Evolutionary conservation across 1,139 yeast genomes (phyloP).

Genomic region (Pichia terricola): DNA sequence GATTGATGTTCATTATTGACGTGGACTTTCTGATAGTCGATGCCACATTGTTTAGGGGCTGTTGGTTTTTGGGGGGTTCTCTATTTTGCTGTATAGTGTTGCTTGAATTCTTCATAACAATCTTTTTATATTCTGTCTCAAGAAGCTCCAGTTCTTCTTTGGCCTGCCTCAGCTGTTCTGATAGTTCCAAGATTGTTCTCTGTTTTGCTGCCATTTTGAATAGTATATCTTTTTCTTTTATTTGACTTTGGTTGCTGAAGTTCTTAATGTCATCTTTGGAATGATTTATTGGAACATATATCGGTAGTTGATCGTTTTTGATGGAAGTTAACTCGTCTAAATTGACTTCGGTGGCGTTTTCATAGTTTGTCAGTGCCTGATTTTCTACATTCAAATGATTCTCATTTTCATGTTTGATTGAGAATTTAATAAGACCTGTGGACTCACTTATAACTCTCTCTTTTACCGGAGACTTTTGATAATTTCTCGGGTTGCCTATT

Average conservation of each 20-base stretch:
- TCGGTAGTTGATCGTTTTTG: background rate
- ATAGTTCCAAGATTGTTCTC: slow-evolving; percentile 33
- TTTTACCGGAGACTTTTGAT: slow-evolving; percentile 17
- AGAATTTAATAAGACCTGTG: slow-evolving; percentile 26
- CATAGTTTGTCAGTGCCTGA: background rate
- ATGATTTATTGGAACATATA: background rate
- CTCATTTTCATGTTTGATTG: slow-evolving; percentile 8
- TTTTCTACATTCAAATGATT: background rate
- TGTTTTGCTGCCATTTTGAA: slow-evolving; percentile 35
- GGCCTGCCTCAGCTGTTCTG: slow-evolving; percentile 26
- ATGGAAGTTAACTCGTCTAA: background rate
- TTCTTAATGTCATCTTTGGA: background rate
- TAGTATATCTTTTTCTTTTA: slow-evolving; percentile 17
- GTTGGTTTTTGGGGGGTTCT: background rate
- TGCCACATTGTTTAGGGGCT: background rate
- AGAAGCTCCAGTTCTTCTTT: slow-evolving; percentile 29
- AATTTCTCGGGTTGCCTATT: slow-evolving; percentile 6
- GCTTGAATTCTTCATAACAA: background rate
- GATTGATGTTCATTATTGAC: slow-evolving; percentile 10
- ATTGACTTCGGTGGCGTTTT: background rate
- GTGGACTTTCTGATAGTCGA: slow-evolving; percentile 10
- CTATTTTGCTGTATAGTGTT: background rate
- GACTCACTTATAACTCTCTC: slow-evolving; percentile 25
- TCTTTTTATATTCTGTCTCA: slow-evolving; percentile 24
- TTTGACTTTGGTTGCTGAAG: background rate